Evolutionary conservation across 768 basidiomycete species (phyloP).

Genomic region (Rhizopogon rudus): DNA sequence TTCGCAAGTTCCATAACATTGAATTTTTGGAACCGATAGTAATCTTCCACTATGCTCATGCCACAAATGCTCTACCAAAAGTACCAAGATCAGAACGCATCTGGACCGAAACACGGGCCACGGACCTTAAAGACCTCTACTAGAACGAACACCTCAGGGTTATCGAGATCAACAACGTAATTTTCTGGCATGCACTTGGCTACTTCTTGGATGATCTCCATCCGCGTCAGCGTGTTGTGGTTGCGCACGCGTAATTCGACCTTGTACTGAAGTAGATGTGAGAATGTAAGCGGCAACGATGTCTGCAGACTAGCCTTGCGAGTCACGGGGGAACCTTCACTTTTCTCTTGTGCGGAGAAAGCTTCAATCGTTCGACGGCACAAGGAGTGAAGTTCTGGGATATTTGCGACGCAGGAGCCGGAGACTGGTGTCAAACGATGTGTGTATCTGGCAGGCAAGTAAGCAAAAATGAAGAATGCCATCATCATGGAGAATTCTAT

Average conservation of each 20-base stretch:
- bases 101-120: slow-evolving; percentile 1
- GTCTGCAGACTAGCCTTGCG: slow-evolving; percentile 34
- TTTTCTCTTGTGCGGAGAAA: slow-evolving; percentile 45
- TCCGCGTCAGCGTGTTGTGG: slow-evolving; percentile 63
- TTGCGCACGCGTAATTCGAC: slow-evolving; percentile 73
- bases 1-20: slow-evolving; percentile 74
- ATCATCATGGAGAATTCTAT: slow-evolving; percentile 3
- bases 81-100: background rate
- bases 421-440: slow-evolving; percentile 72
- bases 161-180: slow-evolving; percentile 61
- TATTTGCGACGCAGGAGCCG: slow-evolving; percentile 60
- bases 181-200: slow-evolving; percentile 66
- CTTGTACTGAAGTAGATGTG: slow-evolving; percentile 54
- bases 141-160: slow-evolving; percentile 70
- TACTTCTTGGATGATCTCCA: slow-evolving; percentile 58
- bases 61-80: slow-evolving; percentile 65
- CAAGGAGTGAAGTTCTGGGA: slow-evolving; percentile 62
- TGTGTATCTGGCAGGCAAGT: slow-evolving; percentile 42
- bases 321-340: slow-evolving; percentile 27
- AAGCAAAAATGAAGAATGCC: background rate
- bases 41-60: slow-evolving; percentile 67
- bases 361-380: slow-evolving; percentile 49
- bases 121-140: slow-evolving; percentile 81
- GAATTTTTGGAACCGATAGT: slow-evolving; percentile 69
- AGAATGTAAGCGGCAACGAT: background rate